A percentile compares a stretch with the other conserved stretches of the same genome.
Evolutionary conservation across 2,329 filamentous ascomycete species (phyloP).

Genomic region (Chaetomium olivaceum): DNA sequence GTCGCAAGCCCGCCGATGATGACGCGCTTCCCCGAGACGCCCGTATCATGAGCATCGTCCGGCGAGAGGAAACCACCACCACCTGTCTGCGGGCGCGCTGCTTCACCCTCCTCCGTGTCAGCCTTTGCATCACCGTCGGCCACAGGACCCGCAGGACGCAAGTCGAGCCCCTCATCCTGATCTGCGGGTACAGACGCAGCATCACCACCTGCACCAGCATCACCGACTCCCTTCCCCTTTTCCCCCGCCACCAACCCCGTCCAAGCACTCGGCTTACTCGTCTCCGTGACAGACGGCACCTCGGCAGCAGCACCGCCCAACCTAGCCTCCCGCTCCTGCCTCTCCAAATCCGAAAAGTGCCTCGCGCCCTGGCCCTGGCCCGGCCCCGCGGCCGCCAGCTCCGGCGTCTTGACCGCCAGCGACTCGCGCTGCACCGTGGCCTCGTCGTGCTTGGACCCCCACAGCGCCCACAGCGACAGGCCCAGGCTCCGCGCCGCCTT

Average conservation of each 20-base stretch:
- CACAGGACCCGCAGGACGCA: constrained; percentile 14
- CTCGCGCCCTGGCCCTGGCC: constrained; percentile 42
- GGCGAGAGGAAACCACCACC: constrained; percentile 45
- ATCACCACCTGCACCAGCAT: background rate
- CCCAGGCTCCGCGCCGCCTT: constrained; percentile 64
- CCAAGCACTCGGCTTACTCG: constrained; percentile 1
- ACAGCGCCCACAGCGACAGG: constrained; percentile 79
- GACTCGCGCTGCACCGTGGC: constrained; percentile 63
- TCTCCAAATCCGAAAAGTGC: constrained; percentile 44
- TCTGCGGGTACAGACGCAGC: constrained; percentile 3
- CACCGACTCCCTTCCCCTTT: background rate
- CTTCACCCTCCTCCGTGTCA: constrained; percentile 1
- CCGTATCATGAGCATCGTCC: constrained; percentile 48
- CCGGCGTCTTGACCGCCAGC: constrained; percentile 46
- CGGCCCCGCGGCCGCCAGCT: constrained; percentile 44
- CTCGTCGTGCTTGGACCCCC: constrained; percentile 88
- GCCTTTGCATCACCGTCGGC: background rate
- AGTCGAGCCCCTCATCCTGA: constrained; percentile 8
- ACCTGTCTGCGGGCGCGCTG: constrained; percentile 16
- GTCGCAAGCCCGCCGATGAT: constrained; percentile 69
- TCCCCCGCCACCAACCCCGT: constrained; percentile 16
- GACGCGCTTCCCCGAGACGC: constrained; percentile 61
- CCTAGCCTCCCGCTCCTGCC: constrained; percentile 48
- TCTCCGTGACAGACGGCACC: constrained; percentile 32
- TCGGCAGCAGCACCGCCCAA: constrained; percentile 54